These are phyloP conservation scores for Penicillium desertorum DNA, from an alignment of 495 filamentous ascomycete genomes.

Conservation along the genomic window DNA sequence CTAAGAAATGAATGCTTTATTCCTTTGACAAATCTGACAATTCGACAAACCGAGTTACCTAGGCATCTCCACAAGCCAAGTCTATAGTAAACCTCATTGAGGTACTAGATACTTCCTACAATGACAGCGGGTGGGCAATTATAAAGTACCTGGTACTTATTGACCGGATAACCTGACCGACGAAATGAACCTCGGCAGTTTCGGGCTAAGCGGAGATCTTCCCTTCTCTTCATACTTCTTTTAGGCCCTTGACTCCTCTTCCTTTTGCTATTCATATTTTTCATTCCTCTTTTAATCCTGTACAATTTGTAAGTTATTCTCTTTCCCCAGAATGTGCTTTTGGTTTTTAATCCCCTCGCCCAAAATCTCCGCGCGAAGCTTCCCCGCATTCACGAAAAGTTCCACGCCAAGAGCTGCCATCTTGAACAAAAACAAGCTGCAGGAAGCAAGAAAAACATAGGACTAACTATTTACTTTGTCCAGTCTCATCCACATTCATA, in stretches of 20 bases:
- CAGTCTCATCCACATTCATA: constrained; percentile 13
- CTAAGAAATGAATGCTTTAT: too few relatives aligned
- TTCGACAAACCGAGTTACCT: too few relatives aligned
- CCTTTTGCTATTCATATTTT: constrained; percentile 1
- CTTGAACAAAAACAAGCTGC: neutral
- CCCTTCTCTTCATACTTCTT: constrained; percentile 5
- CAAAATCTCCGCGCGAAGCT: constrained; percentile 15
- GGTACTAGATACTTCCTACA: constrained; percentile 11
- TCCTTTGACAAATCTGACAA: too few relatives aligned
- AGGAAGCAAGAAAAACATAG: neutral
- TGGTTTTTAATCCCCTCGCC: neutral
- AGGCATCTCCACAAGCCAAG: constrained; percentile 2
- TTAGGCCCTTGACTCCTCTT: neutral
- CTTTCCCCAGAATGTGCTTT: neutral
- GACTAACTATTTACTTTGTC: neutral
- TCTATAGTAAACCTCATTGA: neutral
- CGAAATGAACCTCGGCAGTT: constrained; percentile 30
- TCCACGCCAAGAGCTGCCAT: neutral
- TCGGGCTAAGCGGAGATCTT: constrained; percentile 27
- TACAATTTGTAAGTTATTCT: constrained; percentile 21
- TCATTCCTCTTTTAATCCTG: neutral
- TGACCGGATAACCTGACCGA: constrained; percentile 10
- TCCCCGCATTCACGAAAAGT: constrained; percentile 28
- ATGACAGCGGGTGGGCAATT: too few relatives aligned
- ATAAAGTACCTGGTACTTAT: constrained; percentile 18